A percentile compares a stretch with the other conserved stretches of the same genome.
Evolutionary conservation across 2,329 filamentous ascomycete species (phyloP).

Genomic region (Aspergillus sp.): DNA sequence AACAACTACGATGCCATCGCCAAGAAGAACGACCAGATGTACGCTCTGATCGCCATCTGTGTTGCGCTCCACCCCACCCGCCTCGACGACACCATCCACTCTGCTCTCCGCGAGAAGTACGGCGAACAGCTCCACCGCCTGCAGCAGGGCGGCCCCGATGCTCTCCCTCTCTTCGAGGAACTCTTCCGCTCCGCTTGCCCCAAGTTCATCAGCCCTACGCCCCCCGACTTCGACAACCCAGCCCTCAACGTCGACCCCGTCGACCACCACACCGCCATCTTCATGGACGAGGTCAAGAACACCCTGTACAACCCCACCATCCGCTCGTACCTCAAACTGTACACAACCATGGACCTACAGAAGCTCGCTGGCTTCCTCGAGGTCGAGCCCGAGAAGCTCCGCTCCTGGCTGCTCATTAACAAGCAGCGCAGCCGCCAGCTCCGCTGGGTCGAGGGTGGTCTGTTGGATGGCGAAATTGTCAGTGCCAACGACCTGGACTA

Average conservation of each 20-base stretch:
- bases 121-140: constrained; percentile 96
- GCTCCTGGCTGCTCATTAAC: constrained; percentile 91
- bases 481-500: constrained; percentile 97
- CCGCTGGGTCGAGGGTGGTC: constrained; percentile 84
- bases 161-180: constrained; percentile 95
- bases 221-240: constrained; percentile 96
- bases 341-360: constrained; percentile 99
- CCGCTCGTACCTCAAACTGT: constrained; percentile 97
- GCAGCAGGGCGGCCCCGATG: constrained; percentile 92
- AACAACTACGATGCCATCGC: constrained; percentile 91
- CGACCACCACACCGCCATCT: constrained; percentile 94
- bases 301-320: constrained; percentile 98
- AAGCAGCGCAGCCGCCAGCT: constrained; percentile 98
- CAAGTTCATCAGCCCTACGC: constrained; percentile 98
- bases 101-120: constrained; percentile 96
- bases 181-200: constrained; percentile 97
- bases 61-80: constrained; percentile 96
- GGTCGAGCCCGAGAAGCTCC: constrained; percentile 91
- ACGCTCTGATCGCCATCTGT: constrained; percentile 97
- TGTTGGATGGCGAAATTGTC: constrained; percentile 88
- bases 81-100: constrained; percentile 98
- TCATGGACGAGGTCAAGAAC: constrained; percentile 99
- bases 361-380: constrained; percentile 98
- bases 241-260: constrained; percentile 94
- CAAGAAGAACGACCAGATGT: constrained; percentile 99